phyloP scores from a whole-genome alignment of 2,329 filamentous ascomycete genomes.

The Penicillium corylophilum region DNA sequence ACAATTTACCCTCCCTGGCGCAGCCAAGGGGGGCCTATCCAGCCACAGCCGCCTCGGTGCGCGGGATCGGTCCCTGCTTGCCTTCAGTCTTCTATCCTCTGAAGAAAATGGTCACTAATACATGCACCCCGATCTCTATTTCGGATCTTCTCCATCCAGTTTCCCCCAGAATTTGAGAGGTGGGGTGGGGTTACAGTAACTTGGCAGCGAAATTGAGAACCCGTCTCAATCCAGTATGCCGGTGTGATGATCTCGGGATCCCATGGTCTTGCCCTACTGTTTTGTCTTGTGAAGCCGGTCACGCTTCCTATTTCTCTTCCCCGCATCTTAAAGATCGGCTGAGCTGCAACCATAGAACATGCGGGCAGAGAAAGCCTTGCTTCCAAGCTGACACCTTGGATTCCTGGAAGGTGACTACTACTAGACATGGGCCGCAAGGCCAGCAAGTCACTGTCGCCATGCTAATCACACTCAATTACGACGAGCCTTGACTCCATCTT shows the following conservation, averaged over 20 bases:
- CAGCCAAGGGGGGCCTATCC: not conserved
- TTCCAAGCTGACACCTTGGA: not conserved
- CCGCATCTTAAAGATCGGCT: not conserved
- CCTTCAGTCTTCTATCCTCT: too few relatives aligned
- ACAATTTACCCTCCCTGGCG: not conserved
- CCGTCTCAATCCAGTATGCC: constrained; percentile 10
- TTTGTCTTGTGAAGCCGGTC: not conserved
- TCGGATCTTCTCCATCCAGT: constrained; percentile 10
- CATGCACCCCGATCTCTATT: not conserved
- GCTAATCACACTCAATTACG: not conserved
- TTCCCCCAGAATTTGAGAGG: constrained; percentile 13
- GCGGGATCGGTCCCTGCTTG: constrained; percentile 21
- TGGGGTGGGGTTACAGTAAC: constrained; percentile 8
- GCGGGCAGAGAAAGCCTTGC: not conserved
- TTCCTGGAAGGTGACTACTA: not conserved
- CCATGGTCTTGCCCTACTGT: not conserved
- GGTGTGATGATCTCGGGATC: constrained; percentile 9
- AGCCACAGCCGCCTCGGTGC: constrained; percentile 16
- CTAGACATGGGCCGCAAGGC: not conserved
- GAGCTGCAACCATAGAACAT: not conserved
- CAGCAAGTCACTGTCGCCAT: not conserved
- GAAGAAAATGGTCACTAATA: too few relatives aligned
- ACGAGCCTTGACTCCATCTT: not conserved
- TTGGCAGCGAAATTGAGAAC: constrained; percentile 8
- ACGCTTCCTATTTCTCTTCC: not conserved